Evolutionary conservation across 441 rosid genomes (phyloP).

Genomic region (Pelargonium cotyledonis): DNA sequence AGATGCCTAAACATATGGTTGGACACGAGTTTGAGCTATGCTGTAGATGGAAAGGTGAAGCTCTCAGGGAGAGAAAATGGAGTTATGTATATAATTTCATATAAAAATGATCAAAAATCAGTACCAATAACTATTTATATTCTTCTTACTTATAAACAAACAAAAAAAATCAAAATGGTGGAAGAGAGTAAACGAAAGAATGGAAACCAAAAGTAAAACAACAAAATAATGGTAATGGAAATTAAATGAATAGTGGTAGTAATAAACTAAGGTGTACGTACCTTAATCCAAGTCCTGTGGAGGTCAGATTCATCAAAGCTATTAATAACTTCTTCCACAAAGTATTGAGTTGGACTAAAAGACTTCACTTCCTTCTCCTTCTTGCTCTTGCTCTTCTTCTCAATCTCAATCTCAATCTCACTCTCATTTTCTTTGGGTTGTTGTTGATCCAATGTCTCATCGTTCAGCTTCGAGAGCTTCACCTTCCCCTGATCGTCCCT

Average conservation of each 20-base stretch:
- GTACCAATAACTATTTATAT: too few relatives aligned
- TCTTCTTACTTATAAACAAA: too few relatives aligned
- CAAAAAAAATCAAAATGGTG: too few relatives aligned
- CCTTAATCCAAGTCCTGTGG: constrained; percentile 71
- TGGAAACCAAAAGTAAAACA: too few relatives aligned
- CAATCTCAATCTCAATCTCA: neutral
- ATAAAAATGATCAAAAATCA: too few relatives aligned
- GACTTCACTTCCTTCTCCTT: constrained; percentile 38
- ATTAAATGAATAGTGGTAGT: neutral
- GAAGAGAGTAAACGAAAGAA: too few relatives aligned
- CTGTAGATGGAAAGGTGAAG: too few relatives aligned
- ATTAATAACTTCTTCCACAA: constrained; percentile 62
- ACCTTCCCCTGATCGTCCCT: constrained; percentile 39
- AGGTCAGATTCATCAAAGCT: constrained; percentile 66
- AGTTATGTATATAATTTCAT: too few relatives aligned
- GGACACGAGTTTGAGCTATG: too few relatives aligned
- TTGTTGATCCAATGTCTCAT: neutral
- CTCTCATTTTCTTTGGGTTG: neutral
- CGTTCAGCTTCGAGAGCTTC: constrained; percentile 44
- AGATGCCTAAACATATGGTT: too few relatives aligned
- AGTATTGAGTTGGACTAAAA: constrained; percentile 59
- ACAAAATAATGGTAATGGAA: neutral
- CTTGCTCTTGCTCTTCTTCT: neutral
- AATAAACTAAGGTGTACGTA: constrained; percentile 3
- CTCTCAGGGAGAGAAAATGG: too few relatives aligned